phyloP scores from a whole-genome alignment of 148 eudicot species.

The Linanthus parryae region DNA sequence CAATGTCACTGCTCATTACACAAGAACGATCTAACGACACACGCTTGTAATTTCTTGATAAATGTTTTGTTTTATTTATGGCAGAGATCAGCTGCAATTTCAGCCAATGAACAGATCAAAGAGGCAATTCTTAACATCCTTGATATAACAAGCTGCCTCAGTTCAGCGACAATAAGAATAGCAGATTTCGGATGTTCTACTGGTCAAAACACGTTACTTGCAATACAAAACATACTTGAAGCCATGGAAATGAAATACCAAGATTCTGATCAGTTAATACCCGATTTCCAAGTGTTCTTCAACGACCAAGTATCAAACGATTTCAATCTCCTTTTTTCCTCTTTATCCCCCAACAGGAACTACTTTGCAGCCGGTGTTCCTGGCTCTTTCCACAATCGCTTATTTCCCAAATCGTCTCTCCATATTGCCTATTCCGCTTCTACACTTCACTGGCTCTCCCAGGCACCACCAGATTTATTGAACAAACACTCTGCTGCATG shows the following conservation, averaged over 20 bases:
- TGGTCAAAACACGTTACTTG: not conserved
- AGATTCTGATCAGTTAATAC: not conserved
- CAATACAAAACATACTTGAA: not conserved
- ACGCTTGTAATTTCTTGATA: no score
- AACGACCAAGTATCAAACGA: not conserved
- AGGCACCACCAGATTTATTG: not conserved
- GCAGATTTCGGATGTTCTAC: not conserved
- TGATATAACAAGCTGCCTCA: not conserved
- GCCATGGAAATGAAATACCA: not conserved
- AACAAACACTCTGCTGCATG: slow-evolving; percentile 1
- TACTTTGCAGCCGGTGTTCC: not conserved
- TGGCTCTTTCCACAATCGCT: slow-evolving; percentile 7
- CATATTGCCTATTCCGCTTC: slow-evolving; percentile 14
- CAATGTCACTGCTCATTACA: no score
- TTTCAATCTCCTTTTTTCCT: not conserved
- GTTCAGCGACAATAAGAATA: not conserved
- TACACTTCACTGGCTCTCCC: slow-evolving; percentile 16
- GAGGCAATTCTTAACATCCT: not conserved
- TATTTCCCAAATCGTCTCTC: slow-evolving; percentile 9
- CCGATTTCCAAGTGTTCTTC: not conserved
- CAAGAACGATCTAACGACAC: no score
- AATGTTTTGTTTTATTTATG: no score
- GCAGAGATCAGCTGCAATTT: no score
- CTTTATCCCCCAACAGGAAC: not conserved
- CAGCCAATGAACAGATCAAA: no score